Conservation (phyloP, 2,329 filamentous ascomycete species). For the Alternaria infectoria region DNA sequence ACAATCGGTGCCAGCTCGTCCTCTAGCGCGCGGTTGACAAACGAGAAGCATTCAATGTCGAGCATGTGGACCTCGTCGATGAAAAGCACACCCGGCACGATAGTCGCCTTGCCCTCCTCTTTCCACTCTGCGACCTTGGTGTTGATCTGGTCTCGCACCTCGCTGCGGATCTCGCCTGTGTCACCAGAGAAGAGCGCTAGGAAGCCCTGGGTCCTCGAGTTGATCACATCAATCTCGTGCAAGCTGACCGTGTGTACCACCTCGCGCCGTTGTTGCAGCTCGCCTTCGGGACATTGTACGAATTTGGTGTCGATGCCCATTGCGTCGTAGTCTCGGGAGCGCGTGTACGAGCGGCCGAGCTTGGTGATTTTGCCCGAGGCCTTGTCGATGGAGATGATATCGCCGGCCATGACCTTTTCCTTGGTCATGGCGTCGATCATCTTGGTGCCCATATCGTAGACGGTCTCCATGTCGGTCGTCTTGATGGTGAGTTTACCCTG, state of each 20-base stretch:
- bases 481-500: conserved; percentile 99
- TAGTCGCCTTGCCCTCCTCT: conserved; percentile 98
- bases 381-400: conserved; percentile 99
- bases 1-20: conserved; percentile 94
- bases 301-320: conserved; percentile 99
- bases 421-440: conserved; percentile 99
- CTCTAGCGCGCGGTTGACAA: conserved; percentile 95
- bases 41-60: conserved; percentile 98
- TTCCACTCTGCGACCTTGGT: conserved; percentile 99
- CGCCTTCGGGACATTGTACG: conserved; percentile 94
- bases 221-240: conserved; percentile 99
- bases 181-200: conserved; percentile 96
- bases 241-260: conserved; percentile 95
- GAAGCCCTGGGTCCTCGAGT: conserved; percentile 98
- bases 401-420: conserved; percentile 97
- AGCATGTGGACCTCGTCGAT: conserved; percentile 99
- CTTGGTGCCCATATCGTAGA: conserved; percentile 99
- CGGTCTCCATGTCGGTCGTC: conserved; percentile 99
- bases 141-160: conserved; percentile 98
- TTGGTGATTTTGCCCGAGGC: conserved; percentile 98
- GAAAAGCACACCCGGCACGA: conserved; percentile 95
- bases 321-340: conserved; percentile 96
- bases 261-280: conserved; percentile 96
- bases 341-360: conserved; percentile 90
- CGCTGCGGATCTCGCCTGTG: conserved; percentile 95